Evolutionary conservation across 768 basidiomycete genomes (phyloP), one percentile per base, ranked within the genome.

Genomic region (Mycena pura): DNA sequence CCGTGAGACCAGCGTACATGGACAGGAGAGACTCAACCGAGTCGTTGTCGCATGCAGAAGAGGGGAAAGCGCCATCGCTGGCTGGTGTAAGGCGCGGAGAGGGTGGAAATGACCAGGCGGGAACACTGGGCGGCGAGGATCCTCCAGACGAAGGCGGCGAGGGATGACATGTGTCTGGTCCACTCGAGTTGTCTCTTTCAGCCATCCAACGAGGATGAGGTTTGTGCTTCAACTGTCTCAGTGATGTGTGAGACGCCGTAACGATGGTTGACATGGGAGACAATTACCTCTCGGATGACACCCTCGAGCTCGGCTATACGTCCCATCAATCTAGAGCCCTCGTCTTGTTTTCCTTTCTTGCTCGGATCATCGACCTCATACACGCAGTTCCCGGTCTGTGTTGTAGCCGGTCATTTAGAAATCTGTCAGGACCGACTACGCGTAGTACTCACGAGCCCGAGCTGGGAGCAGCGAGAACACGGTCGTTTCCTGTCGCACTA

Each of bases 221-320:
- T 65, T 89, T 89, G 62, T 89, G 87, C 72, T 89, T 90, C 57
- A 93, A 71, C 85, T 93, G 44, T 54, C 48, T 51, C 19, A 21
- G 22, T n/a, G 49, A 27, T 60, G 51, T 45, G 41, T 66, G 77
- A 50, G 77, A 74, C 61, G 77, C 78, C 51, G n/a, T n/a, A n/a
- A n/a, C n/a, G n/a, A n/a, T n/a, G 71, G 75, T 66, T 74, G 74
- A 28, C 24, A 44, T 43, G 0, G 27, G 21, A 22, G 15, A 84
- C 29, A 21, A 69, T 73, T 68, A 87, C 89, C 80, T 90, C 90
- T n/a, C 92, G 85, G 62, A 93, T 89, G 34, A 93, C 90, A 49
- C 89, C 88, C 73, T 94, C 92, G 1, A 94, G 81, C 68, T 94
- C 92, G 25, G 91, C 91, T 22, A 93, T 88, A 44, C 92, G 85